A percentile compares a stretch with the other conserved stretches of the same genome.
Conservation (phyloP, 352 stramenopile genomes). For the Hyphochytrium catenoides region DNA sequence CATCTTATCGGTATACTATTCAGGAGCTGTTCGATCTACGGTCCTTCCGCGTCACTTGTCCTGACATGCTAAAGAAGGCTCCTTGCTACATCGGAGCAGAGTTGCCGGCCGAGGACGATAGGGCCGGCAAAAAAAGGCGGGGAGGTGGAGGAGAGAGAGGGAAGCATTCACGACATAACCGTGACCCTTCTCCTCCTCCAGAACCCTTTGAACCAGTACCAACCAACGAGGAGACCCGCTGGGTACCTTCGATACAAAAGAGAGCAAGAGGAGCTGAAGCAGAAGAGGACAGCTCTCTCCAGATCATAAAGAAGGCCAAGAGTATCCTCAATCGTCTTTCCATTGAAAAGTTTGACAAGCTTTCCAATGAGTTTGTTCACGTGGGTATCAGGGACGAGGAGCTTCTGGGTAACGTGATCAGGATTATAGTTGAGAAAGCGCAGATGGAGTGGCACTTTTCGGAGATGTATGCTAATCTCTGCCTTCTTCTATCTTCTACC, state of each 20-base stretch:
- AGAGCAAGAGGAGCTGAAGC: constrained; percentile 14
- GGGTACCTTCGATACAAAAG: constrained; percentile 13
- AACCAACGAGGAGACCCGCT: constrained; percentile 54
- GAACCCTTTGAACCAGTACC: constrained; percentile 28
- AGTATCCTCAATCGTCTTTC: constrained; percentile 92
- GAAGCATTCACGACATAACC: no score
- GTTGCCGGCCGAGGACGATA: no score
- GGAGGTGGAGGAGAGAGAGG: no score
- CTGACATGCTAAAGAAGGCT: no score
- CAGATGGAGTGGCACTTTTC: constrained; percentile 89
- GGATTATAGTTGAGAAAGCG: constrained; percentile 80
- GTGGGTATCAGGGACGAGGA: constrained; percentile 56
- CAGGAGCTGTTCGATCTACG: no score
- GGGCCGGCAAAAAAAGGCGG: no score
- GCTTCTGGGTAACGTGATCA: constrained; percentile 62
- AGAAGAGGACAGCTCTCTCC: constrained; percentile 36
- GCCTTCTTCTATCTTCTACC: constrained; percentile 8
- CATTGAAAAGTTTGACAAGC: constrained; percentile 86
- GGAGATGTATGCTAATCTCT: constrained; percentile 86
- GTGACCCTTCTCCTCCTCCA: no score
- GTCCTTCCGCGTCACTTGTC: no score
- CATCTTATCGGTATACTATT: no score
- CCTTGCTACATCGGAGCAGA: no score
- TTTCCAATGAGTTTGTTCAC: constrained; percentile 70
- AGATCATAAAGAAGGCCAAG: constrained; percentile 57